These are phyloP conservation scores for Xylariaceae sp. DNA, from an alignment of 2,329 filamentous ascomycete species.

Conservation along the genomic window DNA sequence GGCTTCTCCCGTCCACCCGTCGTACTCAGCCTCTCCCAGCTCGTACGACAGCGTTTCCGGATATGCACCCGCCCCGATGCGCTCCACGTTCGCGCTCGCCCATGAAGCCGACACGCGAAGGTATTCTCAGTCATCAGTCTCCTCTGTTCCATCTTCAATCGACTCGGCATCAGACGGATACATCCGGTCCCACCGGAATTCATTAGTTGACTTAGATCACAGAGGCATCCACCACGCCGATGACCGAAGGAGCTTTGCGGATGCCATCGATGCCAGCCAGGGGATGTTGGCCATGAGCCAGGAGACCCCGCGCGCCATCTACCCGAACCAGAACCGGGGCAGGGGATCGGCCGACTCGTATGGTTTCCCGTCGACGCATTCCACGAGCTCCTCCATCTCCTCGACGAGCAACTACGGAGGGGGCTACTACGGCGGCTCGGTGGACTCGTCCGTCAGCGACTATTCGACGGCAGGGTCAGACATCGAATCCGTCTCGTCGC, in stretches of 20 bases:
- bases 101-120: constrained; percentile 57
- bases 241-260: constrained; percentile 68
- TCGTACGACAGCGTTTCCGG: constrained; percentile 68
- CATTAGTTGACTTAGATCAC: constrained; percentile 60
- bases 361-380: constrained; percentile 81
- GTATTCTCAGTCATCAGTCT: constrained; percentile 79
- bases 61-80: constrained; percentile 62
- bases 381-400: constrained; percentile 85
- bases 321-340: constrained; percentile 59
- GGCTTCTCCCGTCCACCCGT: constrained; percentile 59
- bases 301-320: constrained; percentile 87
- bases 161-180: constrained; percentile 35
- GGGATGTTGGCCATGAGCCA: constrained; percentile 96
- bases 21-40: constrained; percentile 62
- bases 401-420: constrained; percentile 73
- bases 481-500: constrained; percentile 71
- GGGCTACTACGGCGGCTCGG: constrained; percentile 78
- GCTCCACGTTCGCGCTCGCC: constrained; percentile 53
- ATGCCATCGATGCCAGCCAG: constrained; percentile 86
- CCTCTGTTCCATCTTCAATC: constrained; percentile 43
- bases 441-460: constrained; percentile 80
- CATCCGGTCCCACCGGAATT: constrained; percentile 48
- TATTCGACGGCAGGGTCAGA: constrained; percentile 88
- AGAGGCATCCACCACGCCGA: constrained; percentile 49
- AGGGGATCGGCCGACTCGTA: constrained; percentile 80